Percentiles rank a stretch among this genome's conserved stretches.
Conservation (phyloP, 2,329 filamentous ascomycete genomes). For the Venturia effusa region DNA sequence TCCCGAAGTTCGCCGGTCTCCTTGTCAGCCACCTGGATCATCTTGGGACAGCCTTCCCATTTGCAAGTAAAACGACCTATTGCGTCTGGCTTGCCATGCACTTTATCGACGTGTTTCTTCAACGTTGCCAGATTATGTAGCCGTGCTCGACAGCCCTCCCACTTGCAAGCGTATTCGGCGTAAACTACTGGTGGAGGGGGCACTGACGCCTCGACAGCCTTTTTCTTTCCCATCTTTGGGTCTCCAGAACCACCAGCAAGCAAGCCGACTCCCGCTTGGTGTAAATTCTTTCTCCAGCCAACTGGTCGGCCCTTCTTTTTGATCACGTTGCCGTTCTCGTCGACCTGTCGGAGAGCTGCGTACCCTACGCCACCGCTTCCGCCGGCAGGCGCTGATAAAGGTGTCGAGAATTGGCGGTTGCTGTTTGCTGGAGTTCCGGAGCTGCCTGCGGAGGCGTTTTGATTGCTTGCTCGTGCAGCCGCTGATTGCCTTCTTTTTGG, state of each 20-base stretch:
- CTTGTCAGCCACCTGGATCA: conserved; percentile 17
- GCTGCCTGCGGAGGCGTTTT: neutral
- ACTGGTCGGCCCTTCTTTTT: conserved; percentile 38
- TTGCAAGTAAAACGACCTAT: conserved; percentile 31
- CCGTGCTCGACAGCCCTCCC: conserved; percentile 45
- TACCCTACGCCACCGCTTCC: conserved; percentile 23
- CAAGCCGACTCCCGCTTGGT: conserved; percentile 15
- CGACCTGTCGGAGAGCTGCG: conserved; percentile 28
- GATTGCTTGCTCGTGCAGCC: neutral
- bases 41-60: conserved; percentile 33
- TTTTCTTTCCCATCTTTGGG: conserved; percentile 10
- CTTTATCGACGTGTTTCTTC: conserved; percentile 46
- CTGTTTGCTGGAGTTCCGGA: neutral
- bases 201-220: neutral
- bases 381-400: conserved; percentile 8
- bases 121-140: conserved; percentile 52
- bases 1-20: conserved; percentile 19
- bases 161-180: conserved; percentile 45
- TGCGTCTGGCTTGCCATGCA: conserved; percentile 34
- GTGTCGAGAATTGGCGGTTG: neutral
- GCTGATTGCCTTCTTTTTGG: neutral
- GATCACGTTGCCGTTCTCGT: conserved; percentile 25
- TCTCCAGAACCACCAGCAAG: conserved; percentile 7
- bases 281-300: conserved; percentile 38
- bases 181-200: conserved; percentile 19